Evolutionary conservation across 805 yeast genomes (phyloP).

Genomic region (Starmerella stellata): DNA sequence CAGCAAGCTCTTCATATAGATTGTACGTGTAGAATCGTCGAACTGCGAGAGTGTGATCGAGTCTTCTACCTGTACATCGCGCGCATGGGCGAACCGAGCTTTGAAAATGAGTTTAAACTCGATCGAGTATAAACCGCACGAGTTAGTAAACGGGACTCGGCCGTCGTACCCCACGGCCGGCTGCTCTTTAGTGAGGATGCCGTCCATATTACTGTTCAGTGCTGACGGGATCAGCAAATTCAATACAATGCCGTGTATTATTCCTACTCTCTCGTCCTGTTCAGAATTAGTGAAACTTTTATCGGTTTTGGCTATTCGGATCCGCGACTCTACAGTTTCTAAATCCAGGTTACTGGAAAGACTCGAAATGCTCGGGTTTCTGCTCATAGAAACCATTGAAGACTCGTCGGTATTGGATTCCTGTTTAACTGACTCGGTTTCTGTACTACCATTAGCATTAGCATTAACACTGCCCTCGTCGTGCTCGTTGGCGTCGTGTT

Average conservation of each 20-base stretch:
- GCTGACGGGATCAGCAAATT: slow-evolving; percentile 20
- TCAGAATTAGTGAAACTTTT: slow-evolving; percentile 17
- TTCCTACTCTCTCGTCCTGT: slow-evolving; percentile 14
- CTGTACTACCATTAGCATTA: background rate
- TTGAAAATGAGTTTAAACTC: slow-evolving; percentile 21
- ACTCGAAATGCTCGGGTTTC: background rate
- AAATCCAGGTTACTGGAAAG: slow-evolving; percentile 17
- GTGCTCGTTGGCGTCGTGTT: background rate
- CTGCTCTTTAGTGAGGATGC: slow-evolving; percentile 20
- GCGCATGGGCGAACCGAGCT: slow-evolving; percentile 24
- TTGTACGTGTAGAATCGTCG: slow-evolving; percentile 22
- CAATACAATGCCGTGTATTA: slow-evolving; percentile 17
- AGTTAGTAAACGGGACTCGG: slow-evolving; percentile 23
- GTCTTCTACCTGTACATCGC: slow-evolving; percentile 24
- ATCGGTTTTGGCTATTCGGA: slow-evolving; percentile 19
- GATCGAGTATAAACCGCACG: slow-evolving; percentile 22
- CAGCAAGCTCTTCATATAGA: slow-evolving; percentile 21
- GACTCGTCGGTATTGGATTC: background rate
- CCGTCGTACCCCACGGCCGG: slow-evolving; percentile 24
- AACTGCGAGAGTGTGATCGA: slow-evolving; percentile 24
- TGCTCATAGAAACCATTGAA: background rate
- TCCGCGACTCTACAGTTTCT: slow-evolving; percentile 18
- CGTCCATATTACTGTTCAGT: slow-evolving; percentile 11
- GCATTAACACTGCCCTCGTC: background rate
- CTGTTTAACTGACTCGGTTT: background rate